Conservation (phyloP, 2,329 filamentous ascomycete species). For the Knufia petricola region DNA sequence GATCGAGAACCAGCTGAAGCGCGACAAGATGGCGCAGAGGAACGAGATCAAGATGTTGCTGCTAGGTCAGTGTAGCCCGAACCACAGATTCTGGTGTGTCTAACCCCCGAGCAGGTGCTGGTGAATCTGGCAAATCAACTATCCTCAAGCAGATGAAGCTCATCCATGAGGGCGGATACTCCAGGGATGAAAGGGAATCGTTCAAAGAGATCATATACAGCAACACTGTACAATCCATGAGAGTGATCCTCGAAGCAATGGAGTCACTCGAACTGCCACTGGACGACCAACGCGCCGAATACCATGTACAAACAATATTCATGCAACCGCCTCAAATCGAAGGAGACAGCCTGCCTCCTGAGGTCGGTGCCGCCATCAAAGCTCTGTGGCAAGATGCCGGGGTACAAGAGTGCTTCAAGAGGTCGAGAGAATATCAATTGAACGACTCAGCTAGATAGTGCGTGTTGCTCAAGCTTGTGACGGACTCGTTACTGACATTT, state of each 20-base stretch:
- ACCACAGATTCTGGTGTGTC: not conserved
- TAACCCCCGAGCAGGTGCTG: conserved; percentile 56
- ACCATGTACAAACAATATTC: conserved; percentile 97
- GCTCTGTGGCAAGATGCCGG: conserved; percentile 87
- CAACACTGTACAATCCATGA: conserved; percentile 62
- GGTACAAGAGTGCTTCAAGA: conserved; percentile 90
- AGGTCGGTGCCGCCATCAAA: conserved; percentile 87
- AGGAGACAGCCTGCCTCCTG: conserved; percentile 84
- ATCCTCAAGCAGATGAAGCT: conserved; percentile 98
- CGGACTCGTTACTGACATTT: conserved; percentile 28
- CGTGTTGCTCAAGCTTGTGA: conserved; percentile 32
- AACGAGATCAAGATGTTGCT: conserved; percentile 99
- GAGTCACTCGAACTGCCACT: conserved; percentile 67
- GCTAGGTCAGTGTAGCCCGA: conserved; percentile 61
- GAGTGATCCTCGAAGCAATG: conserved; percentile 61
- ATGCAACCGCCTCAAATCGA: conserved; percentile 97
- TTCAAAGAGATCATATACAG: conserved; percentile 66
- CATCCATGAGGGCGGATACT: conserved; percentile 98
- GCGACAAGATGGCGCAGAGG: conserved; percentile 95
- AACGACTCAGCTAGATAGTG: conserved; percentile 96
- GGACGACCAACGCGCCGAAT: conserved; percentile 85
- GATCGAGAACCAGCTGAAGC: conserved; percentile 98
- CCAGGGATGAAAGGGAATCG: conserved; percentile 68
- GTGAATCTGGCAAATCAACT: conserved; percentile 94
- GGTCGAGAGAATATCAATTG: conserved; percentile 89